Percentiles rank a stretch among this genome's conserved stretches.
Conservation (phyloP, 1,284 basidiomycete species). For the Tetrapyrgos nigripes region DNA sequence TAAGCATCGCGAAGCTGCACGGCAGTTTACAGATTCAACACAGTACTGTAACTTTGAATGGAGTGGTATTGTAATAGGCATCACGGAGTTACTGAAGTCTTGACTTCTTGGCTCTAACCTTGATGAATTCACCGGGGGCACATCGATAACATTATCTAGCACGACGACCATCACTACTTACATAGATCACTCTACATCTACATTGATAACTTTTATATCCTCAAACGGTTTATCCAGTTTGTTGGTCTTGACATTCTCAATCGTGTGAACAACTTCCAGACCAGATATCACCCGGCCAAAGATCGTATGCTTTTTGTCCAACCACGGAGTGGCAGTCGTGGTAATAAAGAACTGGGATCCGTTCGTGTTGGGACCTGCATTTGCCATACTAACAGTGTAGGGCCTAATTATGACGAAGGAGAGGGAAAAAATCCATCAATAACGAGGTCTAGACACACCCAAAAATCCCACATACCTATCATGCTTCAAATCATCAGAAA, state of each 20-base stretch:
- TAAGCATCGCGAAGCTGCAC: constrained; percentile 22
- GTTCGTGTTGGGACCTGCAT: constrained; percentile 93
- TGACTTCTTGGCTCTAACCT: no score
- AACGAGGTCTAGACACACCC: constrained; percentile 8
- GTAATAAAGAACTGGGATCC: constrained; percentile 99
- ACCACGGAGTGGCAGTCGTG: constrained; percentile 93
- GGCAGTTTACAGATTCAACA: constrained; percentile 32
- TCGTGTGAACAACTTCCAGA: constrained; percentile 83
- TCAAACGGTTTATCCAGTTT: constrained; percentile 90
- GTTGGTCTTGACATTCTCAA: constrained; percentile 83
- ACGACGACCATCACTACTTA: no score
- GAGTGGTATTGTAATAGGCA: constrained; percentile 43
- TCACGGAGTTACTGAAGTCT: no score
- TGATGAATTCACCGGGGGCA: no score
- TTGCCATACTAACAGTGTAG: constrained; percentile 99
- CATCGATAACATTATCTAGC: no score
- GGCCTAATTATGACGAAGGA: no score
- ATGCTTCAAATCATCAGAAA: constrained; percentile 87
- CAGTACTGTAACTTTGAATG: constrained; percentile 39
- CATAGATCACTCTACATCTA: constrained; percentile 61
- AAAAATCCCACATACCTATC: constrained; percentile 64
- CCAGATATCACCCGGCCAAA: constrained; percentile 87
- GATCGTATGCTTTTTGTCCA: constrained; percentile 96
- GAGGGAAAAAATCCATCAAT: constrained; percentile 17
- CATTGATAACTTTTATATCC: constrained; percentile 88